Percentiles rank a stretch among this genome's conserved stretches.
Conservation (phyloP, 2,329 filamentous ascomycete species). For the Metarhizium robertsii region DNA sequence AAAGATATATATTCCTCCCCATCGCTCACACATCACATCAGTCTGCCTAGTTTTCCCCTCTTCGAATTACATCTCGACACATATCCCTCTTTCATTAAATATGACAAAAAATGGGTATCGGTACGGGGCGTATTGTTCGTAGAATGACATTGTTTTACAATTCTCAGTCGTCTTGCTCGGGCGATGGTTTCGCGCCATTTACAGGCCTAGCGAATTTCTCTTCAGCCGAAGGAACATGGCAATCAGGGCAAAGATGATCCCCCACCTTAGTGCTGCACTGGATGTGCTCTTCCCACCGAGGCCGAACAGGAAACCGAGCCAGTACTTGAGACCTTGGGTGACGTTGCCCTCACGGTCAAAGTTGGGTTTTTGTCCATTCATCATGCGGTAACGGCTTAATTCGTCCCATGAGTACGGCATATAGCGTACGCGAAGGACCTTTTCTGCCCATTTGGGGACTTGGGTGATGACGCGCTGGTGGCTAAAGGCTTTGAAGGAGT, state of each 20-base stretch:
- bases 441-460: constrained; percentile 28
- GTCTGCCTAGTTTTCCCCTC: neutral
- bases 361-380: constrained; percentile 40
- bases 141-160: neutral
- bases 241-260: constrained; percentile 29
- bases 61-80: neutral
- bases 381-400: constrained; percentile 32
- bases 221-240: constrained; percentile 23
- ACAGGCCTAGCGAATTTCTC: constrained; percentile 23
- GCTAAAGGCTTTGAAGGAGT: constrained; percentile 35
- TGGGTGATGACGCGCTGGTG: constrained; percentile 28
- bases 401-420: constrained; percentile 46
- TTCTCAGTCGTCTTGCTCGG: neutral
- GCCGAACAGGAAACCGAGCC: constrained; percentile 38
- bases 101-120: neutral
- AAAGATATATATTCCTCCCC: neutral
- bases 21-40: neutral
- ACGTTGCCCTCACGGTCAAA: constrained; percentile 53
- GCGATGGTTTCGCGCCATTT: constrained; percentile 9
- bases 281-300: constrained; percentile 41
- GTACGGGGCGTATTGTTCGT: neutral
- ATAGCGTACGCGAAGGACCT: constrained; percentile 57
- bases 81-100: neutral
- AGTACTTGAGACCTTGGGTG: constrained; percentile 43
- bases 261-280: constrained; percentile 44